phyloP scores from a whole-genome alignment of 1,139 yeast genomes.

The Yamadazyma membranifaciens region DNA sequence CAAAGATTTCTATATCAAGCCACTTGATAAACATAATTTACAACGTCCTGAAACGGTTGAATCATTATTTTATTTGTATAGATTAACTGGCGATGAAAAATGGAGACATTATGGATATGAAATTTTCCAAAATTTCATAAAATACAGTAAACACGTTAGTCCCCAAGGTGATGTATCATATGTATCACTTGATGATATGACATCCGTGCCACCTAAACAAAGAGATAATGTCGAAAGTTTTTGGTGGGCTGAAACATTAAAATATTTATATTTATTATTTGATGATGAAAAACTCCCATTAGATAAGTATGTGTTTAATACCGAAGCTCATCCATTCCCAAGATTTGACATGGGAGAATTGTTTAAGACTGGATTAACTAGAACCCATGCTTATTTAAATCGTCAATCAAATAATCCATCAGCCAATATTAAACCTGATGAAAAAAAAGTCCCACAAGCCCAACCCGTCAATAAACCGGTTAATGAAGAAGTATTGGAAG shows the following conservation, averaged over 20 bases:
- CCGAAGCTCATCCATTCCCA: conserved; percentile 94
- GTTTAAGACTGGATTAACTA: conserved; percentile 67
- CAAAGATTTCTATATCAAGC: conserved; percentile 66
- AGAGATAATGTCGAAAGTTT: conserved; percentile 86
- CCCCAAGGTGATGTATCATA: conserved; percentile 58
- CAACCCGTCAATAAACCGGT: conserved; percentile 44
- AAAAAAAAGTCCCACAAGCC: conserved; percentile 39
- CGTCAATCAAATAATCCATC: background rate
- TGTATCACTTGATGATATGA: conserved; percentile 68
- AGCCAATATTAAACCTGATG: conserved; percentile 21
- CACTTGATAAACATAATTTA: conserved; percentile 73
- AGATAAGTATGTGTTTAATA: conserved; percentile 75
- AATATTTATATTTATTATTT: conserved; percentile 80
- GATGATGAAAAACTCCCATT: conserved; percentile 62
- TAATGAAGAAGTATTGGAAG: conserved; percentile 37
- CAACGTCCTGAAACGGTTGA: conserved; percentile 97
- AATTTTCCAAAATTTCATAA: conserved; percentile 69
- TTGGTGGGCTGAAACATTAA: conserved; percentile 93
- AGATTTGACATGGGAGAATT: conserved; percentile 52
- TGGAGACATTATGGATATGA: conserved; percentile 92
- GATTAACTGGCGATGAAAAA: conserved; percentile 76
- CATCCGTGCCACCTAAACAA: conserved; percentile 49
- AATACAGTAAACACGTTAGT: conserved; percentile 52
- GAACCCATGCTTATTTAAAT: conserved; percentile 19
- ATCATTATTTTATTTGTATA: conserved; percentile 75